Conservation (phyloP, 345 rosid genomes). For the Isatis tinctoria region DNA sequence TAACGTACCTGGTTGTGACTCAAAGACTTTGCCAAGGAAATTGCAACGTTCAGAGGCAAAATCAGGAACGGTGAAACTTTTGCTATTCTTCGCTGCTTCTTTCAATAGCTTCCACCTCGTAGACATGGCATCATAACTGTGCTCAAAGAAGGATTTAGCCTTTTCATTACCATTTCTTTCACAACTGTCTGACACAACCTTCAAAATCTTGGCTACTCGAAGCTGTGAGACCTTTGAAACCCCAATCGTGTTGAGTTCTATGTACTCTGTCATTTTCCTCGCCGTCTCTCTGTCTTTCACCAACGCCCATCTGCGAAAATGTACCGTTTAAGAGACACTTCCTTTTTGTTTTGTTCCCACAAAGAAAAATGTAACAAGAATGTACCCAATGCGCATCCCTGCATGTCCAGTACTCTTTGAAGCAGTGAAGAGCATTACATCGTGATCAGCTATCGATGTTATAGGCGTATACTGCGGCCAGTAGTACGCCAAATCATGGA, state of each 20-base stretch:
- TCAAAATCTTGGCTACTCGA: constrained; percentile 72
- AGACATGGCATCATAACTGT: constrained; percentile 46
- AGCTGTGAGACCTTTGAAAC: constrained; percentile 91
- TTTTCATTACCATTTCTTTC: constrained; percentile 3
- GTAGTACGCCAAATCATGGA: constrained; percentile 90
- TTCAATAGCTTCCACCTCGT: constrained; percentile 65
- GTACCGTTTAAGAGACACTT: not conserved
- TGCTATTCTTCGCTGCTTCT: constrained; percentile 52
- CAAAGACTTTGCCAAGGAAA: constrained; percentile 42
- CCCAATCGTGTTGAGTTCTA: constrained; percentile 82
- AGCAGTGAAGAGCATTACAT: constrained; percentile 77
- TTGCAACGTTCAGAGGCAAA: constrained; percentile 53
- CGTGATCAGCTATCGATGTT: constrained; percentile 59
- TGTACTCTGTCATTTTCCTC: constrained; percentile 65
- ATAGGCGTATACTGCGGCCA: constrained; percentile 97
- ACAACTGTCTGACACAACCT: constrained; percentile 52
- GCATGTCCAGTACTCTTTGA: constrained; percentile 92
- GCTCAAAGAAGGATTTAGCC: constrained; percentile 49
- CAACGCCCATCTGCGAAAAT: constrained; percentile 73
- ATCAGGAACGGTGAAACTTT: constrained; percentile 58
- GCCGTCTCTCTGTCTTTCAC: constrained; percentile 70
- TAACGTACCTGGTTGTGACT: constrained; percentile 63
- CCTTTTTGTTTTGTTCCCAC: not conserved
- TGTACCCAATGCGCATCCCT: constrained; percentile 88
- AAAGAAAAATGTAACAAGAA: not conserved